Base-by-base conservation (phyloP, 176 grass and related monocot species). In the Areca catechu region DNA sequence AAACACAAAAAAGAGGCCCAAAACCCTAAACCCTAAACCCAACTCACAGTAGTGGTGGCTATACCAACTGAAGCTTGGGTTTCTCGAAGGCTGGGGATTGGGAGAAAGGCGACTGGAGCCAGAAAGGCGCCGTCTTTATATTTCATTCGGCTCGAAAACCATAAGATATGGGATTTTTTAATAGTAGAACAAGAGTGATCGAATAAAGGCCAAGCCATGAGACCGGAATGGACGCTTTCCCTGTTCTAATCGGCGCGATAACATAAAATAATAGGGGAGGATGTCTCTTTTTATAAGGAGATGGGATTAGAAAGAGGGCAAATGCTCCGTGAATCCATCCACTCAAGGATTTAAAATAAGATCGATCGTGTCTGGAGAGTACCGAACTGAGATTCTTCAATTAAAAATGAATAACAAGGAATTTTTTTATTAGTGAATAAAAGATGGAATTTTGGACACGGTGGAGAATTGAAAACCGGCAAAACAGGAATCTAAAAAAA, bases 41-140 rank as follows among this genome's bases (percentile, higher is more conserved):
- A 47, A 28, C 61, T 24, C 24, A 7, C 58, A 61, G 50, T 7
- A 58, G 30, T 58, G 56, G 65, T 51, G 30, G 10, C 15, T 10
- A 52, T 10, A 52, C 58, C 58, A 14, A 75, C 70, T 37, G 51
- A 27, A 72, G 56, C 37, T 34, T 22, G 49, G 20, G 49, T 27
- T 54, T 54, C 57, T 62, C 70, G 20, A 62, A 47, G 58, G 24
- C 5, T 61, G 15, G 49, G 58, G 74, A 68, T 43, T 59, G 56
- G 43, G 20, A 7, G 24, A 22, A 53, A 12, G 48, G 43, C 12
- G 57, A 27, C 6, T 6, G 21, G 19, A 49, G 52, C n/a, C 16
- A 29, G 51, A 65, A 70, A 82, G 60, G 79, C 28, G 73, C 60
- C 60, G 71, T 47, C 73, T 82, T 82, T 81, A 49, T 56, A 61